A percentile compares a stretch with the other conserved stretches of the same genome.
Conservation (phyloP, 2,329 filamentous ascomycete genomes). For the Neonectria coccinea region DNA sequence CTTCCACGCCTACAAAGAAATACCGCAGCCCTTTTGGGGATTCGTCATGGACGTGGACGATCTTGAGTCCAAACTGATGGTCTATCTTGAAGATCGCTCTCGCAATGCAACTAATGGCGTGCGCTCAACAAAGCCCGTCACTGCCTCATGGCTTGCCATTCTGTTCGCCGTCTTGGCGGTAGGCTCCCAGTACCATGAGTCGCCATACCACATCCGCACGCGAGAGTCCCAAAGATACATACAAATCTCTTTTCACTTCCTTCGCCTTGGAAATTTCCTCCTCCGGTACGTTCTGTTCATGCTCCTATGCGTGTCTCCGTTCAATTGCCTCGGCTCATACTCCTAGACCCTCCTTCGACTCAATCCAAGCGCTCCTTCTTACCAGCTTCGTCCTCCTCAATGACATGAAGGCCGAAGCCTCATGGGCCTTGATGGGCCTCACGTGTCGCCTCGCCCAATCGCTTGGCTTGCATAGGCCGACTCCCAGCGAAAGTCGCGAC, state of each 20-base stretch:
- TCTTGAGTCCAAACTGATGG: constrained; percentile 72
- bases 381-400: constrained; percentile 74
- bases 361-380: constrained; percentile 72
- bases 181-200: constrained; percentile 75
- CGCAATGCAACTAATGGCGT: constrained; percentile 62
- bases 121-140: constrained; percentile 64
- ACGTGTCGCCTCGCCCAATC: constrained; percentile 75
- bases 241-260: constrained; percentile 73
- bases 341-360: constrained; percentile 70
- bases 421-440: constrained; percentile 73
- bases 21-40: constrained; percentile 75
- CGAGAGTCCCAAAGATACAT: constrained; percentile 71
- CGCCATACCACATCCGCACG: constrained; percentile 70
- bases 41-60: constrained; percentile 75
- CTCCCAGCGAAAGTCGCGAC: constrained; percentile 59
- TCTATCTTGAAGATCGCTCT: constrained; percentile 73
- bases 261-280: constrained; percentile 72
- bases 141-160: constrained; percentile 74
- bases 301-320: neutral
- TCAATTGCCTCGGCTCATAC: constrained; percentile 21
- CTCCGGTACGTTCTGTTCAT: constrained; percentile 59
- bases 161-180: constrained; percentile 74
- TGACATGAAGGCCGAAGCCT: constrained; percentile 77
- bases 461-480: constrained; percentile 68
- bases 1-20: constrained; percentile 75